phyloP scores from a whole-genome alignment of 2,329 filamentous ascomycete genomes.

The Zymoseptoria pseudotritici region DNA sequence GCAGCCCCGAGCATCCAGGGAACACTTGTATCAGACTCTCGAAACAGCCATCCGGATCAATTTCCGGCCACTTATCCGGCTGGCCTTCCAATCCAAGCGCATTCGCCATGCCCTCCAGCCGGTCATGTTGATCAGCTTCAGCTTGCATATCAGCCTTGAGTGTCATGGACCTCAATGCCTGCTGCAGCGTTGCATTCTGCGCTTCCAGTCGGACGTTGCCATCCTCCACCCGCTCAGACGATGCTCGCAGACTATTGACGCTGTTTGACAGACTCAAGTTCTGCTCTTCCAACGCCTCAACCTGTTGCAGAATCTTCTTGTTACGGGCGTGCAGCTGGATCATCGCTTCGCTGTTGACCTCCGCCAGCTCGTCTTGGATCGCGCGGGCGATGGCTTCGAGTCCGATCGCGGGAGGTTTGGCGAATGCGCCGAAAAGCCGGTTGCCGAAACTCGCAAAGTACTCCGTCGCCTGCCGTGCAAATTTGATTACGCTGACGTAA shows the following conservation, averaged over 20 bases:
- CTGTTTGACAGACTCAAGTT: not conserved
- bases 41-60: not conserved
- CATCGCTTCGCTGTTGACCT: not conserved
- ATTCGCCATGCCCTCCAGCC: not conserved
- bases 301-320: not conserved
- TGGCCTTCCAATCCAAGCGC: not conserved
- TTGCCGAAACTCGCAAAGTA: not conserved
- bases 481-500: constrained; percentile 2
- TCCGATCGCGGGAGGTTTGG: not conserved
- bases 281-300: not conserved
- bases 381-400: not conserved
- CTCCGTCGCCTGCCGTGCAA: constrained; percentile 3
- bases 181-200: not conserved
- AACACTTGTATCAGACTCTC: not conserved
- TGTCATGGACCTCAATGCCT: not conserved
- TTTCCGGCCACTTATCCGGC: not conserved
- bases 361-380: not conserved
- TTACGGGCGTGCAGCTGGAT: not conserved
- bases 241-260: not conserved
- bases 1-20: not conserved
- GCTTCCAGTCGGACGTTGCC: not conserved
- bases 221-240: not conserved
- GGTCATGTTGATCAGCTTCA: not conserved
- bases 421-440: not conserved
- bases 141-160: not conserved